Evolutionary conservation across 495 filamentous ascomycete genomes (phyloP).

Genomic region (Penicillium diatomitis): DNA sequence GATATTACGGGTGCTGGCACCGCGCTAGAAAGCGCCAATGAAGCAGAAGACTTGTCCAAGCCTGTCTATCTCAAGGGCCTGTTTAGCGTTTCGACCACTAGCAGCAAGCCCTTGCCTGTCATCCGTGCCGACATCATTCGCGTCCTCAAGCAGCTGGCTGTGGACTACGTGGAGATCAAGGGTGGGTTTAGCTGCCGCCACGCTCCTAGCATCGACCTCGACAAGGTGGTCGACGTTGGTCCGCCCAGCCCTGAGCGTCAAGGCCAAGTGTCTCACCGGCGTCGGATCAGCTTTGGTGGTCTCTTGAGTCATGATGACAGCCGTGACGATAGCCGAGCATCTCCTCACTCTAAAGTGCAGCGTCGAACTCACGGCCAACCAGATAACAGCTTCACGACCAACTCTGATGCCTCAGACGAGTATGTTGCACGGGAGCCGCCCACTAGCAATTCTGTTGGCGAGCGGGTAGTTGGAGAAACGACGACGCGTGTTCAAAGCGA

Average conservation of each 20-base stretch:
- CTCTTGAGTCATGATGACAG: conserved; percentile 54
- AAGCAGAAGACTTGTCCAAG: conserved; percentile 56
- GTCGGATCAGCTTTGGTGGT: conserved; percentile 77
- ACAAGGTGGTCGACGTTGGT: conserved; percentile 52
- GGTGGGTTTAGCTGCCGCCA: conserved; percentile 88
- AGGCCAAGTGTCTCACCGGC: conserved; percentile 52
- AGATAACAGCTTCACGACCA: conserved; percentile 62
- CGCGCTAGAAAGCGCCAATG: conserved; percentile 44
- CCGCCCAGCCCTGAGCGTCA: conserved; percentile 46
- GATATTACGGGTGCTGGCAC: conserved; percentile 38
- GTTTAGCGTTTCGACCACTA: conserved; percentile 96
- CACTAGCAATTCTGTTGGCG: conserved; percentile 22
- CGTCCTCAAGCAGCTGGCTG: conserved; percentile 76
- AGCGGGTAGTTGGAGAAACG: conserved; percentile 63
- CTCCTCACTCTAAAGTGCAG: conserved; percentile 16
- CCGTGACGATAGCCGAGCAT: conserved; percentile 25
- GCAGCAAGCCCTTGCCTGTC: conserved; percentile 72
- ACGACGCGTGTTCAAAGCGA: conserved; percentile 82
- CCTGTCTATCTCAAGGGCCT: conserved; percentile 95
- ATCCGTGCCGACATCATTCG: conserved; percentile 90
- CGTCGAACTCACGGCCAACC: conserved; percentile 38
- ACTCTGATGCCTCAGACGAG: conserved; percentile 72
- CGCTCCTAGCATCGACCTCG: conserved; percentile 79
- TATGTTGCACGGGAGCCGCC: conserved; percentile 43
- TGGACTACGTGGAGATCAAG: conserved; percentile 84